These are phyloP conservation scores for Blepharisma japonicum DNA, from an alignment of 73 alveolate species.

Conservation along the genomic window DNA sequence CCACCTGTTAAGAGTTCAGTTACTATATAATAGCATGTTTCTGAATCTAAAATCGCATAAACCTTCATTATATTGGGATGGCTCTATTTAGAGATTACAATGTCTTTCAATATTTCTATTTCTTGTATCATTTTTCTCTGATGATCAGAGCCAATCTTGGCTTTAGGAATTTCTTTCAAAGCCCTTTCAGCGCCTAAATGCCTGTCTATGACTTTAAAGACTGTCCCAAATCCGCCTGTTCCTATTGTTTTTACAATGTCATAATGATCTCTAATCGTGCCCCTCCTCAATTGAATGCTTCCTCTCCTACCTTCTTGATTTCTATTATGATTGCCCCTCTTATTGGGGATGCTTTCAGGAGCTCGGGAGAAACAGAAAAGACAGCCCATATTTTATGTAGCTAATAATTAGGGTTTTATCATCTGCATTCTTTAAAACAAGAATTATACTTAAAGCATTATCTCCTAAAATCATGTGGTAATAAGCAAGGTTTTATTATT, in stretches of 20 bases:
- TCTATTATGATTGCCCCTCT: no score
- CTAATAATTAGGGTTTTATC: no score
- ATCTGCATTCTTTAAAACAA: no score
- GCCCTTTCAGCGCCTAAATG: conserved; percentile 5
- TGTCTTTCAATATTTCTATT: conserved; percentile 38
- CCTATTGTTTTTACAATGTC: conserved; percentile 6
- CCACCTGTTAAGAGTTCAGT: conserved; percentile 86
- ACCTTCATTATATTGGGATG: conserved; percentile 52
- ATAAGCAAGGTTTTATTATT: no score
- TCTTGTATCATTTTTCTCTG: conserved; percentile 37
- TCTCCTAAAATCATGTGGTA: no score
- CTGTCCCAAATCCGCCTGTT: conserved; percentile 14
- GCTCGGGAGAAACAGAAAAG: no score
- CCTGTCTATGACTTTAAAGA: neutral
- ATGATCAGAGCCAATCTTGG: neutral
- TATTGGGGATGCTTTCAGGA: no score
- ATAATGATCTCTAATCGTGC: neutral
- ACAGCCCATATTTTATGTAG: no score
- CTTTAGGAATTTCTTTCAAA: conserved; percentile 29
- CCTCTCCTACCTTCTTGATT: no score
- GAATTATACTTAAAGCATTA: no score
- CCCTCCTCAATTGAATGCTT: neutral
- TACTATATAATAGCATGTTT: conserved; percentile 57
- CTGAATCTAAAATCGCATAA: conserved; percentile 60
- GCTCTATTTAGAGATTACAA: conserved; percentile 58